Percentiles rank a stretch among this genome's conserved stretches.
These are phyloP conservation scores for Gyromitra esculenta DNA, from an alignment of 2,329 filamentous ascomycete genomes.

Conservation along the genomic window DNA sequence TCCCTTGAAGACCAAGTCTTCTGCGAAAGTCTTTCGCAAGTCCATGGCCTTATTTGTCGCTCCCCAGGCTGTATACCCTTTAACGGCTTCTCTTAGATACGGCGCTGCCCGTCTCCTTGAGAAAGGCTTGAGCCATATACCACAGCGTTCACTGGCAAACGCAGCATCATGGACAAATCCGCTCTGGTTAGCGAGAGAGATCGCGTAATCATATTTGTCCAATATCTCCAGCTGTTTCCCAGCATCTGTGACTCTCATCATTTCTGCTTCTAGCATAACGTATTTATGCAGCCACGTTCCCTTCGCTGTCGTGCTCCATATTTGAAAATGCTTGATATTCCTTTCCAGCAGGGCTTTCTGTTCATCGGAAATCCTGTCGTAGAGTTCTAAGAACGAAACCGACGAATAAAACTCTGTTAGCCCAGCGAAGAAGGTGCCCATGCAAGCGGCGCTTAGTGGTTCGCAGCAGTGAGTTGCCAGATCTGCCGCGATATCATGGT, in stretches of 20 bases:
- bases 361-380: conserved; percentile 53
- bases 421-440: conserved; percentile 56
- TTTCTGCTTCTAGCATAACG: conserved; percentile 56
- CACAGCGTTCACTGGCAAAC: conserved; percentile 57
- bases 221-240: conserved; percentile 56
- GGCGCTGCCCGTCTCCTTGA: conserved; percentile 55
- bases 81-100: conserved; percentile 57
- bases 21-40: conserved; percentile 55
- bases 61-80: conserved; percentile 57
- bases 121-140: conserved; percentile 55
- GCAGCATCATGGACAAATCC: conserved; percentile 57
- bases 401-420: conserved; percentile 57
- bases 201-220: conserved; percentile 57
- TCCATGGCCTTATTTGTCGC: conserved; percentile 57
- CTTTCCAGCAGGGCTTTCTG: conserved; percentile 54
- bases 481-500: conserved; percentile 55
- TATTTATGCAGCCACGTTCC: conserved; percentile 57
- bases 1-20: conserved; percentile 55
- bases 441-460: conserved; percentile 52
- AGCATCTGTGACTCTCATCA: conserved; percentile 51
- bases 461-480: conserved; percentile 55
- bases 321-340: conserved; percentile 56
- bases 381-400: conserved; percentile 55
- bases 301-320: conserved; percentile 56
- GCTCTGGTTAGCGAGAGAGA: conserved; percentile 56